Base-by-base conservation (phyloP, 2,329 filamentous ascomycete genomes). In the Ceratocystis smalleyi region DNA sequence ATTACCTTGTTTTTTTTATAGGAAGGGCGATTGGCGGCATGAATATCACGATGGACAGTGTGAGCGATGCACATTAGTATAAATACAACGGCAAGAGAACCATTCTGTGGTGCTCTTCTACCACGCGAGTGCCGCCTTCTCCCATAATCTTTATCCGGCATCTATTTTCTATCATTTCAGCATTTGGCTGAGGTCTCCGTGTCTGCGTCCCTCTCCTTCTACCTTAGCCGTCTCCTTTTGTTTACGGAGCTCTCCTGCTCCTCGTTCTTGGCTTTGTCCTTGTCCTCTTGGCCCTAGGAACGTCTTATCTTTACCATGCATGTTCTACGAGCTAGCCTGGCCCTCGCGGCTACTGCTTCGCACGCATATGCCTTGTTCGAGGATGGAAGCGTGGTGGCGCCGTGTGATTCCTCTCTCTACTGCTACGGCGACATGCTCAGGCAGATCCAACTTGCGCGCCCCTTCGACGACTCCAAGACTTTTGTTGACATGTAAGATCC, bases 391-490 rank as follows among this genome's bases (percentile, higher is more conserved):
- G 75, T 83, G 49, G 77, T 81, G 66, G 81, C 84, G 2, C 84
- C 85, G 0, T 88, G 85, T 73, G 82, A 86, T 70, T 87, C 84
- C 7, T 79, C 82, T 17, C 76, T 87, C 22, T 88, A 87, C 73
- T 88, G 85, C 70, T 78, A 83, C 68, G 85, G 85, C 59, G 81
- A 85, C 0, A 77, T 87, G 12, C 76, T 88, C 2, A 76, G 78
- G 66, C 77, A 82, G 67, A 79, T 88, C 59, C 79, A 87, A 74
- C 75, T 87, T 8, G 84, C 84, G 1, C 76, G 75, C 27, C 84
- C 84, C 0, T 87, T 87, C 68, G 73, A 76, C 15, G 85, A 87
- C 73, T 87, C 83, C 66, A 88, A 87, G 77, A 86, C 83, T 0
- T 87, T 86, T 70, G 85, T 87, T 54, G 85, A 88, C 71, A 83